Evolutionary conservation across 139 green algal species (phyloP).

Genomic region (Coelastrella sp.): DNA sequence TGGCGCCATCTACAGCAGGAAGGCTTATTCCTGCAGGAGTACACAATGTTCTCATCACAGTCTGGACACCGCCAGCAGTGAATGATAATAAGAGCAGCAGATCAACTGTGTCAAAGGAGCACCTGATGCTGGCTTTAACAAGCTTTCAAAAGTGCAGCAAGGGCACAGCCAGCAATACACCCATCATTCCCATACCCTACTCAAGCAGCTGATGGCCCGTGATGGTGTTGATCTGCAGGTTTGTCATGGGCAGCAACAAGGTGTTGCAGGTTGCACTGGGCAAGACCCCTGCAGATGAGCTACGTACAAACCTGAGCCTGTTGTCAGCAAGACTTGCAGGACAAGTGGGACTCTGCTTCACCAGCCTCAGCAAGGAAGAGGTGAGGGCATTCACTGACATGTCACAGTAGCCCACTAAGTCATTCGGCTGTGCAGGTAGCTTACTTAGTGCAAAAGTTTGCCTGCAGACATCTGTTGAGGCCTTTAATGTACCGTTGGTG

Average conservation of each 20-base stretch:
- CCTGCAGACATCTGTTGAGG: too few relatives aligned
- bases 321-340: slow-evolving; percentile 80
- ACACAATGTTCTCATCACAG: too few relatives aligned
- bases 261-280: slow-evolving; percentile 94
- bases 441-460: too few relatives aligned
- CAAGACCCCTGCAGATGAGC: slow-evolving; percentile 79
- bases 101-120: background rate
- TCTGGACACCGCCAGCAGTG: too few relatives aligned
- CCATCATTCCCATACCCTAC: background rate
- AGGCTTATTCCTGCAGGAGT: too few relatives aligned
- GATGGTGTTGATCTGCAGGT: slow-evolving; percentile 65
- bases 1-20: too few relatives aligned
- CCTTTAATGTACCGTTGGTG: too few relatives aligned
- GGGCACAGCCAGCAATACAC: background rate
- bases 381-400: slow-evolving; percentile 45
- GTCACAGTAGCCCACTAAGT: too few relatives aligned
- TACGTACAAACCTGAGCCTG: slow-evolving; percentile 68
- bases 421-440: too few relatives aligned
- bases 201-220: too few relatives aligned
- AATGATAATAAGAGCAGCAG: background rate
- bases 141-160: background rate
- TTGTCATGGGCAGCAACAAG: slow-evolving; percentile 92
- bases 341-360: slow-evolving; percentile 92
- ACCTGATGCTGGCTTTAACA: background rate
- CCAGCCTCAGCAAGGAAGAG: slow-evolving; percentile 79